Evolutionary conservation across 176 grass and related monocot genomes (phyloP), one percentile per base, ranked within the genome.

Genomic region (Tillandsia fasciculata): DNA sequence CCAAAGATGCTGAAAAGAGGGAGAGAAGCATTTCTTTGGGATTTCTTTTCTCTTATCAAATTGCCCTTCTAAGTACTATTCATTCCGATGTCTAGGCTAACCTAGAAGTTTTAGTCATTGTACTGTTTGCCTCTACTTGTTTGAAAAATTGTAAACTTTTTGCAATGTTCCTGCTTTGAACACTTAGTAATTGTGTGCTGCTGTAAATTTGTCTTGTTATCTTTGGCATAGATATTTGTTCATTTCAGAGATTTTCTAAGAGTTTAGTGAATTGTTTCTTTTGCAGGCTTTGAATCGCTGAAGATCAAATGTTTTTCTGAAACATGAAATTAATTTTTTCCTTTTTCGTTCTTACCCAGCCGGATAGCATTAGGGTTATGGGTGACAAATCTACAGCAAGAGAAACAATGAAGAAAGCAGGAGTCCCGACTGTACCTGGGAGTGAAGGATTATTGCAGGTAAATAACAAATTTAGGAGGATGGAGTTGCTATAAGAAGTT

Each of bases 371-470:
- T 68, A 57, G 83, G 51, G 72, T 85, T 13, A 85, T 85, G 83
- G 83, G 83, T 22, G 83, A 85, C 50, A 85, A 85, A 77, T 75
- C 83, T 65, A 85, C 83, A 61, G 83, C 83, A 14, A 85, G 83
- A 54, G 83, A 85, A 51, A 85, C 83, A 48, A 85, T 85, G 83
- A 85, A 85, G 56, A 85, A 80, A 51, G 83, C 83, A 51, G 83
- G 83, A 14, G 83, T 85, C 14, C 83, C 83, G n/a, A 85, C 83
- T 68, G 77, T 80, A 70, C 77, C 83, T 47, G 83, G 83, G 72
- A 85, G 83, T 20, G 77, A 85, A 51, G 83, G 83, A 68, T 51
- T 85, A 9, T 72, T 85, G 67, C 71, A 85, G 77, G 83, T 85
- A 76, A 24, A 28, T 11, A 10, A 51, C 15, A 64, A 12, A 12